Base-by-base conservation (phyloP, 179 eudicot species). In the Vitellaria paradoxa region DNA sequence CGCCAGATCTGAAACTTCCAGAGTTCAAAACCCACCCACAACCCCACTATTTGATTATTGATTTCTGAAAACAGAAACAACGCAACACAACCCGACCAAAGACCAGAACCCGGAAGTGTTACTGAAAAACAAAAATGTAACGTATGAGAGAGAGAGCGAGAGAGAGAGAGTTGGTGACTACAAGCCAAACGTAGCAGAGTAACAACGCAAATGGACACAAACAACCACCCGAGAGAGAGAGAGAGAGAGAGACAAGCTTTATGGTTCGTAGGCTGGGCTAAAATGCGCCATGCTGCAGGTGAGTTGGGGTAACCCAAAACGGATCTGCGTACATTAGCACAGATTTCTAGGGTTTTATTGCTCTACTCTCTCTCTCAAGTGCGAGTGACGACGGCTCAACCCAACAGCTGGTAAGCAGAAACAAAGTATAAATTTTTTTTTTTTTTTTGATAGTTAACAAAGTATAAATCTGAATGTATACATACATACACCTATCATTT, bases 1-100 rank as follows among this genome's bases (percentile, higher is more conserved):
- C 9, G n/a, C 61, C 80, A 81, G 86, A 84, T 81, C 87, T 74
- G 82, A 81, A 84, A 80, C 77, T 71, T 66, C 76, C 69, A 46
- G 20, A 57, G 65, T 52, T 65, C 63, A 56, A 68, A 59, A 64
- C 60, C 23, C 17, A 14, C 53, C 72, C 72, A 70, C 42, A 46
- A 9, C 57, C 56, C 72, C 20, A 13, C 24, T 56, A 73, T 52
- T 21, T 57, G 68, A n/a, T 82, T 70, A 30, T 74, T 68, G 63
- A 47, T 49, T 69, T 61, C 62, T 14, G 55, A 42, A 61, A 69
- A n/a, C 76, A 74, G 60, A 74, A 75, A 50, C 42, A 21, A 40
- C n/a, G 3, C 37, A 30, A 30, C 37, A 6, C 15, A 53, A 7
- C 37, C 21, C 24, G 3, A 40, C 68, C 65, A 56, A 49, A 67